A percentile compares a stretch with the other conserved stretches of the same genome.
These are phyloP conservation scores for Wickerhamomyces pijperi DNA, from an alignment of 805 yeast species.

Conservation along the genomic window DNA sequence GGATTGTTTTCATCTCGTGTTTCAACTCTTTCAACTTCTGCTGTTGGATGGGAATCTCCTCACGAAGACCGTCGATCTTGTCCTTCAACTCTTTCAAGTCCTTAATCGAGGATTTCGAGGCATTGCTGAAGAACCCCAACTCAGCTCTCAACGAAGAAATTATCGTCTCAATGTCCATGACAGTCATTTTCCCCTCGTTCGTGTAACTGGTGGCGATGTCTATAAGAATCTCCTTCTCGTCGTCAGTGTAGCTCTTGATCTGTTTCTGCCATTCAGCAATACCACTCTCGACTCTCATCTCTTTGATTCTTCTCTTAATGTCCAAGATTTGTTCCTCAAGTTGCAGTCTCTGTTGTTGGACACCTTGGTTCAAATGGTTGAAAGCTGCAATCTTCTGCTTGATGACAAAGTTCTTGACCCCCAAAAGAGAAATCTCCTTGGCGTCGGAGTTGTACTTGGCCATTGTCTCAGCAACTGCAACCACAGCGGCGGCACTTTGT, in stretches of 20 bases:
- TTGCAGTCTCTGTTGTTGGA: constrained; percentile 20
- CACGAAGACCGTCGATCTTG: constrained; percentile 14
- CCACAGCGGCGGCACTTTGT: constrained; percentile 16
- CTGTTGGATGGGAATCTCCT: constrained; percentile 7
- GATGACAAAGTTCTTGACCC: constrained; percentile 25
- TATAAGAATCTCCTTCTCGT: constrained; percentile 27
- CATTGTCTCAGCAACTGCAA: constrained; percentile 13
- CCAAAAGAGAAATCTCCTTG: constrained; percentile 16
- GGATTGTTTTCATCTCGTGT: constrained; percentile 26
- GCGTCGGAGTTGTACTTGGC: constrained; percentile 17
- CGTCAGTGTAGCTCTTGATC: constrained; percentile 26
- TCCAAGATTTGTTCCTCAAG: constrained; percentile 18
- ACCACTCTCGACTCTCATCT: constrained; percentile 14
- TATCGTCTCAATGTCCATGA: constrained; percentile 24
- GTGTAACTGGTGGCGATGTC: constrained; percentile 29
- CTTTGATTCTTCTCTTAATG: constrained; percentile 18
- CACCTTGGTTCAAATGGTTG: constrained; percentile 18
- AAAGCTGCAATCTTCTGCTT: constrained; percentile 25
- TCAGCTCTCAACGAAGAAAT: constrained; percentile 39
- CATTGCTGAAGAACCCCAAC: constrained; percentile 22
- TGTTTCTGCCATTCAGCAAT: constrained; percentile 17
- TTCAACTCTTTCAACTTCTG: constrained; percentile 18
- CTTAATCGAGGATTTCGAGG: constrained; percentile 26
- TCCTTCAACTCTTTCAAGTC: constrained; percentile 20
- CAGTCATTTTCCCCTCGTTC: constrained; percentile 25